These are phyloP conservation scores for Kokia cookei DNA, from an alignment of 441 rosid genomes.

Conservation along the genomic window DNA sequence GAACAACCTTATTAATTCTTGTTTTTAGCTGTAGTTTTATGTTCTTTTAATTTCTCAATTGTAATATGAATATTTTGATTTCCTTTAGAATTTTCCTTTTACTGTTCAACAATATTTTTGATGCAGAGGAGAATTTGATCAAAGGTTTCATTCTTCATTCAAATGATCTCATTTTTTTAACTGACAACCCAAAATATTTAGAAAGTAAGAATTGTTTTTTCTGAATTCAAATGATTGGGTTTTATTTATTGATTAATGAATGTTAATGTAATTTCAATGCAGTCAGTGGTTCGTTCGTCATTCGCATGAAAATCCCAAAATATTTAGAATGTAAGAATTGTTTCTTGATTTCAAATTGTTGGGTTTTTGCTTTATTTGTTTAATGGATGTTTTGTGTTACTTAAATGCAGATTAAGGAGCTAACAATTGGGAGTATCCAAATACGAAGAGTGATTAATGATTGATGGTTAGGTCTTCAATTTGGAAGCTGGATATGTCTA, in stretches of 20 bases:
- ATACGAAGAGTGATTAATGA: slow-evolving; percentile 25
- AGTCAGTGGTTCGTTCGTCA: not conserved
- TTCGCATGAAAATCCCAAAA: not conserved
- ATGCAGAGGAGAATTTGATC: slow-evolving; percentile 12
- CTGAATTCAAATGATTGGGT: not conserved
- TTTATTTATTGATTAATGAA: not conserved
- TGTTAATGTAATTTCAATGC: slow-evolving; percentile 22
- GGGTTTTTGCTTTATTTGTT: not conserved
- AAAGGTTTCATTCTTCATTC: not conserved
- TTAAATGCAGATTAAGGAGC: slow-evolving; percentile 29
- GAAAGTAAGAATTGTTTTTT: not conserved
- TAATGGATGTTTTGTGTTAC: slow-evolving; percentile 12
- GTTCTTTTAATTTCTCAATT: not conserved
- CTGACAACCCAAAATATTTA: not conserved
- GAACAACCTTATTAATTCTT: not conserved
- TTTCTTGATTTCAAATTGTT: not conserved
- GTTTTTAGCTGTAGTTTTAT: not conserved
- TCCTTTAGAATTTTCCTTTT: not conserved
- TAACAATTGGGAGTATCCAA: slow-evolving; percentile 17
- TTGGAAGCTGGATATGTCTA: slow-evolving; percentile 45
- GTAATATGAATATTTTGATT: not conserved
- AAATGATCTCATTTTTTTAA: not conserved
- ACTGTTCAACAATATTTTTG: not conserved
- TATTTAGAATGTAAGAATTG: not conserved
- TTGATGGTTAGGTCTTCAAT: slow-evolving; percentile 24